These are phyloP conservation scores for Fonsecaea pedrosoi DNA, from an alignment of 2,329 filamentous ascomycete genomes.

Conservation along the genomic window DNA sequence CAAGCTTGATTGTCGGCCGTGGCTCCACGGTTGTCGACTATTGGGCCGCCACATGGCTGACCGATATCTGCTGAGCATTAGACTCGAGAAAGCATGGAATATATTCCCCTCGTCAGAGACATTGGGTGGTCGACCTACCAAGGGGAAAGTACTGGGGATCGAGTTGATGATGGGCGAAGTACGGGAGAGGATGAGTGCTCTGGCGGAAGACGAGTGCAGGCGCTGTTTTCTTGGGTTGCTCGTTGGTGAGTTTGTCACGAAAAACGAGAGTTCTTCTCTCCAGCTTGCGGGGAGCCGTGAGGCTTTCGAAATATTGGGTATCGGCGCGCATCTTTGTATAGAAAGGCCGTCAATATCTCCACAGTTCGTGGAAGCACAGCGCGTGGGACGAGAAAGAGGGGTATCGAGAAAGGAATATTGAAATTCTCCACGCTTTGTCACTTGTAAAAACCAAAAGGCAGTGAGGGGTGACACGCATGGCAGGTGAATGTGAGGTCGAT, in stretches of 20 bases:
- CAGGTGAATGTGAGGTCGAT: not conserved
- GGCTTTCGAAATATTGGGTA: not conserved
- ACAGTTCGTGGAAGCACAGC: not conserved
- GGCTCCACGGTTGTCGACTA: conserved; percentile 9
- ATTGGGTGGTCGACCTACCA: conserved; percentile 26
- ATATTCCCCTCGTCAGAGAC: not conserved
- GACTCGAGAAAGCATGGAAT: not conserved
- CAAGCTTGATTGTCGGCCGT: conserved; percentile 14
- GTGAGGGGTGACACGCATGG: not conserved
- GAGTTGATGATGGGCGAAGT: conserved; percentile 40
- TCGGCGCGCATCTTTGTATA: not conserved
- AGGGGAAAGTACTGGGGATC: conserved; percentile 36
- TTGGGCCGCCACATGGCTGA: conserved; percentile 29
- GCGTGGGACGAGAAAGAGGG: not conserved
- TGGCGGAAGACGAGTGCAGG: conserved; percentile 25
- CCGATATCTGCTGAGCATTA: conserved; percentile 16
- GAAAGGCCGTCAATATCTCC: not conserved
- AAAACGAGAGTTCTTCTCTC: not conserved
- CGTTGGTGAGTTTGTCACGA: not conserved
- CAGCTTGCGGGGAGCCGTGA: not conserved
- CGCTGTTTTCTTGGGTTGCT: not conserved
- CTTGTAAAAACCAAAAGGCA: not conserved
- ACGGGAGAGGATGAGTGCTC: conserved; percentile 35
- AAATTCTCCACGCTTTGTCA: not conserved
- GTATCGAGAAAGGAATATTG: not conserved